Evolutionary conservation across 176 grass and related monocot genomes (phyloP).

Genomic region (Aegilops bicornis): DNA sequence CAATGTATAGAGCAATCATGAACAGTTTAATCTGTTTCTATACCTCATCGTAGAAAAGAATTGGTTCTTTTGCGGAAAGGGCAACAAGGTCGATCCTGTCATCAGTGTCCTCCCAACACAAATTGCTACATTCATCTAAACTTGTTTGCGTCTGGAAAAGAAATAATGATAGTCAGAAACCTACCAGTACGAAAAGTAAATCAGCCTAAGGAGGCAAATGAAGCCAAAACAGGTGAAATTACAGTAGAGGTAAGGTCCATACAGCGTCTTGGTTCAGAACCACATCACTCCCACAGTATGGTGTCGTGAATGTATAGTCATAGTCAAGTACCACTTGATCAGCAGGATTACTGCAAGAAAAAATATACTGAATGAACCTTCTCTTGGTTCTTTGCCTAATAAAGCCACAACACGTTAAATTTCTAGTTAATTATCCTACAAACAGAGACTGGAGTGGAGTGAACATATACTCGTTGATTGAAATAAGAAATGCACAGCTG

Average conservation of each 20-base stretch:
- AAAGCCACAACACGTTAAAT: neutral
- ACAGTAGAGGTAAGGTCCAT: slow-evolving; percentile 16
- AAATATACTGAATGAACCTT: neutral
- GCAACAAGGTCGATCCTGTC: slow-evolving; percentile 77
- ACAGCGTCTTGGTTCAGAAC: slow-evolving; percentile 30
- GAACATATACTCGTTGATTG: neutral
- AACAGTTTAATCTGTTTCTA: slow-evolving; percentile 1
- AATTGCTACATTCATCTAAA: slow-evolving; percentile 45
- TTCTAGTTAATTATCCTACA: neutral
- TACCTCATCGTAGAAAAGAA: slow-evolving; percentile 94
- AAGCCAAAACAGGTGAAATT: neutral
- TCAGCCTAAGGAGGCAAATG: neutral
- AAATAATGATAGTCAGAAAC: neutral
- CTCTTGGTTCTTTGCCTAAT: neutral
- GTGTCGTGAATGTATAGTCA: slow-evolving; percentile 95
- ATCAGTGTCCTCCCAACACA: slow-evolving; percentile 72
- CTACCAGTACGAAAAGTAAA: neutral
- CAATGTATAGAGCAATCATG: slow-evolving; percentile 24
- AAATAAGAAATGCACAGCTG: neutral
- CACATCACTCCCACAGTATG: slow-evolving; percentile 70
- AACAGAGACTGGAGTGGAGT: neutral
- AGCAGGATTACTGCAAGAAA: slow-evolving; percentile 77
- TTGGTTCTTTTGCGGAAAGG: slow-evolving; percentile 82
- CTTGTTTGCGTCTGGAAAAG: slow-evolving; percentile 44
- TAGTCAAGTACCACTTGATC: slow-evolving; percentile 95